Evolutionary conservation across 371 early-diverging fungal species (phyloP).

Genomic region (Homolaphlyctis polyrhiza): DNA sequence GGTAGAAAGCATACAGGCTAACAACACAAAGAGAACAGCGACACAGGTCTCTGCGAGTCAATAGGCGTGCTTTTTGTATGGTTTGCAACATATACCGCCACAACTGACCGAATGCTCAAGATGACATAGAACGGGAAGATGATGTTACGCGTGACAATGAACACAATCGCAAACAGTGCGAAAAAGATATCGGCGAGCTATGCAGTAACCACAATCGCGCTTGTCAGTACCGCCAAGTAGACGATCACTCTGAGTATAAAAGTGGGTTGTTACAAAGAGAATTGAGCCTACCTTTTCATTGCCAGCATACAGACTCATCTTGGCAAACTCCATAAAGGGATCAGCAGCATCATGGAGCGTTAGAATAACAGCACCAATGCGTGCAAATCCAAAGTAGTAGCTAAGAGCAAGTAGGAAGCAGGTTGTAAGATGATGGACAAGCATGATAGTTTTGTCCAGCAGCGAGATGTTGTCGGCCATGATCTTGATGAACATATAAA

Average conservation of each 20-base stretch:
- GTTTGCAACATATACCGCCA: background rate
- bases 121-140: slow-evolving; percentile 37
- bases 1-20: slow-evolving; percentile 1
- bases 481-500: slow-evolving; percentile 20
- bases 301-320: slow-evolving; percentile 42
- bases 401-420: slow-evolving; percentile 35
- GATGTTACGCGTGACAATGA: slow-evolving; percentile 42
- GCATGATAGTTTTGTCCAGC: slow-evolving; percentile 37
- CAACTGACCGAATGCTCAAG: slow-evolving; percentile 14
- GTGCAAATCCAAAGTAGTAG: slow-evolving; percentile 33
- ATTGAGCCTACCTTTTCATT: slow-evolving; percentile 20
- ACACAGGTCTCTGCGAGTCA: too few relatives aligned
- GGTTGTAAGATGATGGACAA: slow-evolving; percentile 53
- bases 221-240: too few relatives aligned
- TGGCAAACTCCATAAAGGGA: slow-evolving; percentile 62
- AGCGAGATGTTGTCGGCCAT: slow-evolving; percentile 21
- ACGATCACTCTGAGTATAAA: too few relatives aligned
- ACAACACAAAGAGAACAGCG: background rate
- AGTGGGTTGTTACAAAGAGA: too few relatives aligned
- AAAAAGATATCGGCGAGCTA: slow-evolving; percentile 47
- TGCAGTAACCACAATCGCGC: background rate
- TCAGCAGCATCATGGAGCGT: slow-evolving; percentile 55
- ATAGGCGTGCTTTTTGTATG: background rate
- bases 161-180: slow-evolving; percentile 44
- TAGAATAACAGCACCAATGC: slow-evolving; percentile 50